Evolutionary conservation across 176 grass and related monocot genomes (phyloP), one percentile per base, ranked within the genome.

Genomic region (Rhipidocladum racemiflorum): DNA sequence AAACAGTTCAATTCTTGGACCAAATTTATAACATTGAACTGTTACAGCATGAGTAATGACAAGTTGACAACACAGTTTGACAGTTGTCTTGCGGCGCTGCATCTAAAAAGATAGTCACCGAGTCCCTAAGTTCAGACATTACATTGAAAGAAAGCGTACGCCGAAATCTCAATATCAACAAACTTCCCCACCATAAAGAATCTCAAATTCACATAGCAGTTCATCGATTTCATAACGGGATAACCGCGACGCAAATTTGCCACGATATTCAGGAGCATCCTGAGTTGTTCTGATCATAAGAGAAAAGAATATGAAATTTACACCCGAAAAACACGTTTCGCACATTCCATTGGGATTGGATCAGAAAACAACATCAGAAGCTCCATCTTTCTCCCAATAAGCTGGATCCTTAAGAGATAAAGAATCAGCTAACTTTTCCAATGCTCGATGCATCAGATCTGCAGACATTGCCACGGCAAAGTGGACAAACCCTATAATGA

Each of bases 391-490:
- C 56, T 72, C n/a, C 0, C 42, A 49, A 77, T 23, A 86, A 61
- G 81, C 68, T 79, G 40, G 18, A 88, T 80, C 65, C 75, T 79
- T 74, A 68, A 60, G 61, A 88, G 75, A 42, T 15, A 81, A 56
- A 88, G 75, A 86, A 87, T 90, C 88, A 90, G 79, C 74, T 72
- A 48, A 80, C 21, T 83, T 89, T 92, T 87, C 86, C 74, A 6
- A 85, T 59, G 69, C 43, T 83, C 23, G 72, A 84, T 51, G 87
- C 85, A 86, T 87, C 89, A 17, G 81, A 87, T 88, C 76, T 88
- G 85, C 96, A 99, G 59, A 99, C 91, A 85, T 99, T 89, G 0
- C 93, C 87, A 12, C 96, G 93, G 77, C 96, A 99, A 85, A 99
- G 96, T 80, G 96, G 96, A 49, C 92, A 99, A 65, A 99, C 96